These are phyloP conservation scores for Raffaelea ambrosiae DNA, from an alignment of 2,329 filamentous ascomycete species.

Conservation along the genomic window DNA sequence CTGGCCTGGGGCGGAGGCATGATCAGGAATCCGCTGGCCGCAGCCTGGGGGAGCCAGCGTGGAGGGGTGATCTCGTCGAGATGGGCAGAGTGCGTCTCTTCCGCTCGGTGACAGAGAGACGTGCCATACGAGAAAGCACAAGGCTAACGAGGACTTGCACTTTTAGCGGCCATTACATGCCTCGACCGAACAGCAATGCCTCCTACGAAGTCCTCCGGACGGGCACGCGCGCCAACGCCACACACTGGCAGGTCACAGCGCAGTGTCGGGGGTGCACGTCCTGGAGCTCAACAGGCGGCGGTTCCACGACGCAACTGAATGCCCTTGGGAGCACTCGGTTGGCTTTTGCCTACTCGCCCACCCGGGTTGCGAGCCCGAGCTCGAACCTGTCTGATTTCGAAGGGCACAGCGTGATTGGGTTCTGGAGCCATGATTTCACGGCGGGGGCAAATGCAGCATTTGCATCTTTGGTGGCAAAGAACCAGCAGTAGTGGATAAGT, in stretches of 20 bases:
- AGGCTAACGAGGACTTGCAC: too few relatives aligned
- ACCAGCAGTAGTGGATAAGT: too few relatives aligned
- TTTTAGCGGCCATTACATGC: constrained; percentile 24
- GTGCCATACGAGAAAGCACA: too few relatives aligned
- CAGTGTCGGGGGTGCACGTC: constrained; percentile 29
- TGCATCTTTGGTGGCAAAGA: constrained; percentile 8
- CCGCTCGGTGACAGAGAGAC: not conserved
- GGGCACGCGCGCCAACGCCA: constrained; percentile 28
- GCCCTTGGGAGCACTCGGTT: constrained; percentile 18
- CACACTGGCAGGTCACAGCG: constrained; percentile 30
- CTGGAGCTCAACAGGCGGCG: constrained; percentile 6
- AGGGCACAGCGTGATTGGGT: constrained; percentile 18
- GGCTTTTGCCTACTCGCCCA: constrained; percentile 18
- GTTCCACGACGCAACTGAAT: constrained; percentile 11
- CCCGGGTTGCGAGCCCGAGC: constrained; percentile 12
- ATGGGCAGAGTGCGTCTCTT: constrained; percentile 5
- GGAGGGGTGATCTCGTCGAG: constrained; percentile 7
- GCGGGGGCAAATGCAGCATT: constrained; percentile 15
- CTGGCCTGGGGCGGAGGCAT: constrained; percentile 15
- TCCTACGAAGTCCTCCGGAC: constrained; percentile 23
- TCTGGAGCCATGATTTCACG: constrained; percentile 19
- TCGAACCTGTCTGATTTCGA: constrained; percentile 14
- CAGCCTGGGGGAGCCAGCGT: constrained; percentile 10
- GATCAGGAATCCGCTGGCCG: constrained; percentile 11
- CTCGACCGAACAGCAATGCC: constrained; percentile 19